Percentiles rank a stretch among this genome's conserved stretches.
Conservation (phyloP, 495 filamentous ascomycete species). For the Arthonia radiata region DNA sequence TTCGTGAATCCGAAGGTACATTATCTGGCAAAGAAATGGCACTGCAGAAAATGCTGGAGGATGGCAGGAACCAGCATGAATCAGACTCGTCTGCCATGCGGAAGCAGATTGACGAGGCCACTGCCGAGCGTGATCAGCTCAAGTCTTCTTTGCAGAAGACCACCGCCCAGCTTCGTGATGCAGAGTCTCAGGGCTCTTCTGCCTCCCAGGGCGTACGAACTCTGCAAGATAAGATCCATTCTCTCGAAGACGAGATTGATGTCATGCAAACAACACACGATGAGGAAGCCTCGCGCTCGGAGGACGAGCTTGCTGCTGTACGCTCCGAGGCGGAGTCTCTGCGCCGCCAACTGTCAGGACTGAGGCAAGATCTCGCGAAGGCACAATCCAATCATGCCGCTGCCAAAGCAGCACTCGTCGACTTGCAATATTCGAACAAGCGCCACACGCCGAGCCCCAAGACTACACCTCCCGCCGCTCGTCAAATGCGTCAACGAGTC, state of each 20-base stretch:
- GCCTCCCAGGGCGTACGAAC: conserved; percentile 42
- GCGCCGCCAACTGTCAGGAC: conserved; percentile 1
- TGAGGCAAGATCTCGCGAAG: conserved; percentile 1
- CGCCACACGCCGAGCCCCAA: too few relatives aligned
- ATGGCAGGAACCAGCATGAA: conserved; percentile 30
- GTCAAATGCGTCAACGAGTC: not conserved
- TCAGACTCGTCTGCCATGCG: conserved; percentile 28
- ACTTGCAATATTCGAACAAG: too few relatives aligned
- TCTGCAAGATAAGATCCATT: conserved; percentile 41
- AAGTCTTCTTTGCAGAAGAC: too few relatives aligned
- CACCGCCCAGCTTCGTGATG: too few relatives aligned
- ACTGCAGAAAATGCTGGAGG: conserved; percentile 35
- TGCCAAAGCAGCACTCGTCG: conserved; percentile 22
- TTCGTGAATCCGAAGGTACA: conserved; percentile 41
- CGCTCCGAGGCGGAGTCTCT: conserved; percentile 2
- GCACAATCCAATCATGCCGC: conserved; percentile 4
- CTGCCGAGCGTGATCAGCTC: too few relatives aligned
- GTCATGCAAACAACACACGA: conserved; percentile 49
- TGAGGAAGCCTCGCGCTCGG: conserved; percentile 44
- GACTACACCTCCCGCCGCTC: too few relatives aligned
- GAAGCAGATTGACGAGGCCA: conserved; percentile 31
- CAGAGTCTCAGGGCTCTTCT: conserved; percentile 31
- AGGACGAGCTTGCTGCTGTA: conserved; percentile 21
- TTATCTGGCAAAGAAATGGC: conserved; percentile 37
- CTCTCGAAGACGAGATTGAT: conserved; percentile 60